Percentiles rank a stretch among this genome's conserved stretches.
Evolutionary conservation across 495 filamentous ascomycete species (phyloP).

Genomic region (Penicillium subrubescens): DNA sequence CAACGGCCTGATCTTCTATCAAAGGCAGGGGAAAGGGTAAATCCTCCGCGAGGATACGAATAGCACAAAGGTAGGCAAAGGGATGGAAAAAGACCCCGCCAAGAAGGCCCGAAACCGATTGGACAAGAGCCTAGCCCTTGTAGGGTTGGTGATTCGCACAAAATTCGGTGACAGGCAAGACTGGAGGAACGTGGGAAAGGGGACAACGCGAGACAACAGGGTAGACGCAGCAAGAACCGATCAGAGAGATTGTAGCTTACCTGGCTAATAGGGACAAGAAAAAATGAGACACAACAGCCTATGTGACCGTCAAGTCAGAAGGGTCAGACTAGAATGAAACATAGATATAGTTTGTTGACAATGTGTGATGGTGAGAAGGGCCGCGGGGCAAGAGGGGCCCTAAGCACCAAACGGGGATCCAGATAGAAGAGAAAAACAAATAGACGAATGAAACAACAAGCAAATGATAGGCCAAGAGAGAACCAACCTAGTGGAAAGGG

Average conservation of each 20-base stretch:
- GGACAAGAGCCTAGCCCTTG: neutral
- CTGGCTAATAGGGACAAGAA: neutral
- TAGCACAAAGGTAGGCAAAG: neutral
- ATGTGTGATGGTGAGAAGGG: neutral
- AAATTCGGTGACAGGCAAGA: neutral
- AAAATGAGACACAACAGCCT: neutral
- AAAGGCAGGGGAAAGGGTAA: neutral
- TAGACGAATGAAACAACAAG: neutral
- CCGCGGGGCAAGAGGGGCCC: neutral
- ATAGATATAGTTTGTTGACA: neutral
- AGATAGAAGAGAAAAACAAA: neutral
- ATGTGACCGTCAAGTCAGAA: neutral
- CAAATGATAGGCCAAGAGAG: neutral
- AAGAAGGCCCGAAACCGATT: slow-evolving; percentile 1
- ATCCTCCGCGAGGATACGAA: neutral
- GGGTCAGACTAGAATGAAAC: neutral
- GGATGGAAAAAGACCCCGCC: neutral
- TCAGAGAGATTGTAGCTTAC: neutral
- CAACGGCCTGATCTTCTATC: neutral
- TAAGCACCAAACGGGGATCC: neutral
- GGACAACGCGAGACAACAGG: neutral
- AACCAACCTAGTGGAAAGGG: neutral
- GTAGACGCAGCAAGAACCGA: neutral
- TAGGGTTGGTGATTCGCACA: slow-evolving; percentile 3
- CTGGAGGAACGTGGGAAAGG: neutral